Conservation (phyloP, 805 yeast species). For the Starmerella bombi region DNA sequence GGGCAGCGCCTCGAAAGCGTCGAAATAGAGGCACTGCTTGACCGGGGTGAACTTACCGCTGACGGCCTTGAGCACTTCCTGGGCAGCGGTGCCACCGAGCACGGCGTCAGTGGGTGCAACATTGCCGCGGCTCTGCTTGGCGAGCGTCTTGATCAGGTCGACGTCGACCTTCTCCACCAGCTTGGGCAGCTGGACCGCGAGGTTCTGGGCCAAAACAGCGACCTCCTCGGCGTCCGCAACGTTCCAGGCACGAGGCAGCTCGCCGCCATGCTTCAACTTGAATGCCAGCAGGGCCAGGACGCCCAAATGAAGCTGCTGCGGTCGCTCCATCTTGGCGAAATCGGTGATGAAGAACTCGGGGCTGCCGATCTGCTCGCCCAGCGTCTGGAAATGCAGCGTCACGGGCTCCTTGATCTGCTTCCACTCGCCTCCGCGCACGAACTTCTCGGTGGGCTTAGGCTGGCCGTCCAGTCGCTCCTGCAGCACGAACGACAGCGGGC, state of each 20-base stretch:
- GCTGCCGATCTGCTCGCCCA: constrained; percentile 47
- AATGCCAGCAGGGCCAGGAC: constrained; percentile 80
- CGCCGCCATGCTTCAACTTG: constrained; percentile 44
- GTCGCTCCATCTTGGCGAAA: constrained; percentile 87
- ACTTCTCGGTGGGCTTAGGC: constrained; percentile 35
- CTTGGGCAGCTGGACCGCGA: constrained; percentile 44
- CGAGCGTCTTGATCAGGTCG: constrained; percentile 52
- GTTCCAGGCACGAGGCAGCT: constrained; percentile 64
- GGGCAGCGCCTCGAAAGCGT: constrained; percentile 73
- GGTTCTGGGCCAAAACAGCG: constrained; percentile 43
- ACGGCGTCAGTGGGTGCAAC: constrained; percentile 81
- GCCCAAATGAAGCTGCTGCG: constrained; percentile 79
- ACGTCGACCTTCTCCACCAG: constrained; percentile 51
- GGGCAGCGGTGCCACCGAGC: constrained; percentile 89
- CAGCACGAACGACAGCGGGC: constrained; percentile 87
- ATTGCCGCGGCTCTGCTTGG: constrained; percentile 85
- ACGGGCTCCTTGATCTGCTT: constrained; percentile 83
- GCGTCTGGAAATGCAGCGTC: constrained; percentile 46
- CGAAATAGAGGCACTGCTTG: constrained; percentile 84
- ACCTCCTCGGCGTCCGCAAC: constrained; percentile 61
- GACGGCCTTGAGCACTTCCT: constrained; percentile 88
- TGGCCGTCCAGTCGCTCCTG: constrained; percentile 36
- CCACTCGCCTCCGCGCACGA: constrained; percentile 75
- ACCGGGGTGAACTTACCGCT: constrained; percentile 93
- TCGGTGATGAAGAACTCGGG: constrained; percentile 80